Evolutionary conservation across 352 stramenopile genomes (phyloP), one percentile per base, ranked within the genome.

Genomic region (Phytophthora pisi): DNA sequence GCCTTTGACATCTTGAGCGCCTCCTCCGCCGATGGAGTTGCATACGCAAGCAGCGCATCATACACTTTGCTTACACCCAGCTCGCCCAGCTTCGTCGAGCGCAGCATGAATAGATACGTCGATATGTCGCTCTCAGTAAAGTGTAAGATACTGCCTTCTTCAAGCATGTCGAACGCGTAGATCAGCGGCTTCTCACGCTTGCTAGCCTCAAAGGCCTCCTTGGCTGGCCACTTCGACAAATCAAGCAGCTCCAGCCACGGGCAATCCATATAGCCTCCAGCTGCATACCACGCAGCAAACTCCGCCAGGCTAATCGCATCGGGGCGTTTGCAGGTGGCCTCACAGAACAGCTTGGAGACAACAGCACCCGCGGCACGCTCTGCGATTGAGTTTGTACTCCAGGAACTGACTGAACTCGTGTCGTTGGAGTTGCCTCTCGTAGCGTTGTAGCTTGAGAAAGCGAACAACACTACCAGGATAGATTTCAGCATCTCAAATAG

Each of bases 221-320:
- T 95, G 4, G 89, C 87, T 10, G 89, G 89, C 95, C 96, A 99
- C 71, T 99, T 99, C 0, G 86, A 89, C 57, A 99, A 64, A 72
- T 98, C 95, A 10, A 99, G 66, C 9, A 99, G 72, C 68, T 99
- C 97, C 7, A 99, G 70, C 97, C 97, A 99, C 11, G 95, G 91
- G 61, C 96, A 98, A 46, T 95, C 92, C 69, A 97, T 91, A 69
- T 98, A 98, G 5, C 96, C 96, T 34, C 91, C 91, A 28, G 89
- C 86, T 0, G 94, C 97, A 64, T 99, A 99, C 97, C 97, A 99
- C 10, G 96, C 86, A 5, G 95, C 96, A 81, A 99, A 99, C 57
- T 98, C 92, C 40, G 95, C 83, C 51, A 98, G 96, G 36, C 77
- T 96, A 26, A 99, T 95, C 4, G 76, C 75, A 56, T 98, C 86